Base-by-base conservation (phyloP, 2,329 filamentous ascomycete genomes). In the Dactylellina parvicollis region DNA sequence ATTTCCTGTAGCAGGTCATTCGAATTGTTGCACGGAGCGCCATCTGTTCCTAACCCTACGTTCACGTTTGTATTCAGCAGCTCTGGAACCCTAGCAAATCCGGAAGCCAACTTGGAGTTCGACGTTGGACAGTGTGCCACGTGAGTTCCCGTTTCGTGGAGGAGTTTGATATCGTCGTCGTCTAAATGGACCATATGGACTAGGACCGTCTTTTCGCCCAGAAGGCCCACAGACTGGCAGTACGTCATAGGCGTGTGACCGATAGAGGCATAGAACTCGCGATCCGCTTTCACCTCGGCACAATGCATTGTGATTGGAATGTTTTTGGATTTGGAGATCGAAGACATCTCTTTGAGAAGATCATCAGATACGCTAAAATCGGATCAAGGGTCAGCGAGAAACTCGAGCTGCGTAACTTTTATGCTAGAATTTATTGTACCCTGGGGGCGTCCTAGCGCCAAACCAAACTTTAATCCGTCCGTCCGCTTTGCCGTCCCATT, bases 141-240 rank as follows among this genome's bases (percentile, higher is more conserved):
- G 30, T 82, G 80, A 0, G 82, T 83, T 5, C 80, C 80, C 0
- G 81, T 81, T n/a, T 79, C 76, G 2, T 77, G 76, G 24, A 84
- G 77, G 1, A 82, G 77, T 4, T 79, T 76, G 40, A 84, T 78
- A 69, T 84, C 83, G 1, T 76, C 78, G 44, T 80, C 80, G 73
- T 85, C 82, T 3, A 85, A 78, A 75, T 85, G 83, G 1, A 84
- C 83, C 83, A 85, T 85, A 76, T 85, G 84, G 0, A 82, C 84
- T 0, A 86, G 80, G 0, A 85, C 83, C 0, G 82, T 85, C 14
- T 80, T 79, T 0, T 79, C 79, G 9, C 81, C 81, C 4, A 81
- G 79, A n/a, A 83, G 76, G 14, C 80, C 79, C 0, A 80, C 82
- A 3, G 77, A 66, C 10, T 76, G 61, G 75, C 82, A 83, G 75